A percentile compares a stretch with the other conserved stretches of the same genome.
These are phyloP conservation scores for Cucurbita pepo DNA, from an alignment of 306 rosid species.

Conservation along the genomic window DNA sequence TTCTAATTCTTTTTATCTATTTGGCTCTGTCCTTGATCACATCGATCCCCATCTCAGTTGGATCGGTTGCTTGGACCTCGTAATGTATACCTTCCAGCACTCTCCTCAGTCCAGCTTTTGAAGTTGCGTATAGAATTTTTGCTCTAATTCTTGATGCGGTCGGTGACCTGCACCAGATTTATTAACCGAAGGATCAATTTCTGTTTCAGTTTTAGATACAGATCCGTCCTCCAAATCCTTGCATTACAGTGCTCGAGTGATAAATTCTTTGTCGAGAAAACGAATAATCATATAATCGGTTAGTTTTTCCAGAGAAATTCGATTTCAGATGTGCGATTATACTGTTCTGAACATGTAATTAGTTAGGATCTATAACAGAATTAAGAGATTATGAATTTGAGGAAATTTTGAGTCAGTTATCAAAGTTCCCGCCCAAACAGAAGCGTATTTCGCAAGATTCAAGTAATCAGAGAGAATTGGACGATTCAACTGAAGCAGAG, in stretches of 20 bases:
- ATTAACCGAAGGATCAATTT: neutral
- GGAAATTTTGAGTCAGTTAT: neutral
- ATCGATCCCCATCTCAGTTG: conserved; percentile 95
- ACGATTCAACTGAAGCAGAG: neutral
- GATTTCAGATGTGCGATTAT: neutral
- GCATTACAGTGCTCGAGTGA: neutral
- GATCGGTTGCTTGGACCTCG: conserved; percentile 92
- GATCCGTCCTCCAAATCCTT: neutral
- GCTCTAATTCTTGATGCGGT: conserved; percentile 92
- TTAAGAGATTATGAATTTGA: neutral
- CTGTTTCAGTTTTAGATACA: neutral
- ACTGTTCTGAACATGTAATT: neutral
- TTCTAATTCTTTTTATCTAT: conserved; percentile 7
- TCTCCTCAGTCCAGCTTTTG: conserved; percentile 87
- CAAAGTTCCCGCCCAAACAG: neutral
- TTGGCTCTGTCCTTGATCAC: conserved; percentile 49
- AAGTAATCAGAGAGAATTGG: neutral
- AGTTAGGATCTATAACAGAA: neutral
- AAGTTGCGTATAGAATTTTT: conserved; percentile 88
- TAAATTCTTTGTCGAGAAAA: neutral
- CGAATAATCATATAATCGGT: neutral
- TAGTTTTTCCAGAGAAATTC: neutral
- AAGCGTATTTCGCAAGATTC: neutral
- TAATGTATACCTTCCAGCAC: conserved; percentile 83
- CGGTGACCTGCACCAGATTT: conserved; percentile 48